Percentiles rank a stretch among this genome's conserved stretches.
Evolutionary conservation across 345 rosid genomes (phyloP).

Genomic region (Corchorus olitorius): DNA sequence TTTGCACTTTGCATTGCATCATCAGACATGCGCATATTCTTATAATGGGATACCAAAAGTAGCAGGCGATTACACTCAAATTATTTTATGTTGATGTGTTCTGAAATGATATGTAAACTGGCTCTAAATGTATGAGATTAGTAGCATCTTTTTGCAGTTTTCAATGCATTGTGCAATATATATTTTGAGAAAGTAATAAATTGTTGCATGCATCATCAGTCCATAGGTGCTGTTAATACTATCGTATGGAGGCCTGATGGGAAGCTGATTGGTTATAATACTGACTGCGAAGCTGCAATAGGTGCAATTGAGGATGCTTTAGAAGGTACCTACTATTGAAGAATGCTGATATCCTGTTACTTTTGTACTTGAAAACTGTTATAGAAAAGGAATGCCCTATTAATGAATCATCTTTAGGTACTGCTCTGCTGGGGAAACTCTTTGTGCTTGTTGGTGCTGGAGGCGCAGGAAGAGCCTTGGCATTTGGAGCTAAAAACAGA

Average conservation of each 20-base stretch:
- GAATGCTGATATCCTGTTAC: constrained; percentile 1
- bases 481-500: constrained; percentile 58
- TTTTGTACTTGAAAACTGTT: not conserved
- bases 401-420: constrained; percentile 18
- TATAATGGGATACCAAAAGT: not conserved
- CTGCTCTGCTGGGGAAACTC: constrained; percentile 46
- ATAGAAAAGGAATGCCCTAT: constrained; percentile 30
- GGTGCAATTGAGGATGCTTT: constrained; percentile 61
- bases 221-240: constrained; percentile 56
- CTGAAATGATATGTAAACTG: not conserved
- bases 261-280: constrained; percentile 53
- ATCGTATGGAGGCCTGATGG: constrained; percentile 54
- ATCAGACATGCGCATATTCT: not conserved
- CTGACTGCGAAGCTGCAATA: constrained; percentile 57
- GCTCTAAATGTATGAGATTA: too few relatives aligned
- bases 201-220: constrained; percentile 30
- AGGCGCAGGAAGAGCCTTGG: constrained; percentile 71
- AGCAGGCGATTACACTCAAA: not conserved
- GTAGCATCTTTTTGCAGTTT: not conserved
- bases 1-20: not conserved
- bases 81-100: not conserved
- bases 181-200: not conserved
- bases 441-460: constrained; percentile 68
- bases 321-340: constrained; percentile 33
- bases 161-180: not conserved